Percentiles rank a stretch among this genome's conserved stretches.
These are phyloP conservation scores for Sequoiadendron giganteum DNA, from an alignment of 75 land plant genomes.

Conservation along the genomic window DNA sequence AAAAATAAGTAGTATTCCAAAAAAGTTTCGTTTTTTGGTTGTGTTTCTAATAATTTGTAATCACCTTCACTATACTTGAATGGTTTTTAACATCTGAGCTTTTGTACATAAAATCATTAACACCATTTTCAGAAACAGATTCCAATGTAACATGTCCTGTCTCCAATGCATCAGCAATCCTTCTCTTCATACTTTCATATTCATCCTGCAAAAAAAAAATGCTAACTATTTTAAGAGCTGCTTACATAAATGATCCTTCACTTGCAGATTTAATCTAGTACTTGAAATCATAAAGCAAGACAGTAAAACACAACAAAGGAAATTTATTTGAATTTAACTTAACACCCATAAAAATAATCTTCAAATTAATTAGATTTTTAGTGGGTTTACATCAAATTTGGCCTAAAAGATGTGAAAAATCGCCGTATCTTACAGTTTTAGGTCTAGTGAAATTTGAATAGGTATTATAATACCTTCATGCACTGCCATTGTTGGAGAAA, in stretches of 20 bases:
- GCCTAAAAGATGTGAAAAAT: not conserved
- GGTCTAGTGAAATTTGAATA: not conserved
- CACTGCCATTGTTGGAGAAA: not conserved
- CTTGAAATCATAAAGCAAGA: not conserved
- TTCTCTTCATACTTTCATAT: not conserved
- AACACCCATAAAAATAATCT: too few relatives aligned
- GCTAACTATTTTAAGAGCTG: not conserved
- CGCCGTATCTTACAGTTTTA: too few relatives aligned
- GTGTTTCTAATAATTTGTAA: not conserved
- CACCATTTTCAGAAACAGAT: not conserved
- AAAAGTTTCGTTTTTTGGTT: not conserved
- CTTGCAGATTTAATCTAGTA: not conserved
- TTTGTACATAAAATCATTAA: not conserved
- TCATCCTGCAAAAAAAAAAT: not conserved
- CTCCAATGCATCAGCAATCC: not conserved
- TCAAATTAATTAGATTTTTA: too few relatives aligned
- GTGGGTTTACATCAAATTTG: too few relatives aligned
- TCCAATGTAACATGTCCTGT: not conserved
- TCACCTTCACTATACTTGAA: constrained; percentile 4
- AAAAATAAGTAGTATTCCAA: not conserved
- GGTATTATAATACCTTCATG: constrained; percentile 1
- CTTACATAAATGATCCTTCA: not conserved
- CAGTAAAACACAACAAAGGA: not conserved
- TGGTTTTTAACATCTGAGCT: not conserved
- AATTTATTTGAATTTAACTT: too few relatives aligned